Evolutionary conservation across 306 rosid species (phyloP), one percentile per base, ranked within the genome.

Genomic region (Glycine tomentella): DNA sequence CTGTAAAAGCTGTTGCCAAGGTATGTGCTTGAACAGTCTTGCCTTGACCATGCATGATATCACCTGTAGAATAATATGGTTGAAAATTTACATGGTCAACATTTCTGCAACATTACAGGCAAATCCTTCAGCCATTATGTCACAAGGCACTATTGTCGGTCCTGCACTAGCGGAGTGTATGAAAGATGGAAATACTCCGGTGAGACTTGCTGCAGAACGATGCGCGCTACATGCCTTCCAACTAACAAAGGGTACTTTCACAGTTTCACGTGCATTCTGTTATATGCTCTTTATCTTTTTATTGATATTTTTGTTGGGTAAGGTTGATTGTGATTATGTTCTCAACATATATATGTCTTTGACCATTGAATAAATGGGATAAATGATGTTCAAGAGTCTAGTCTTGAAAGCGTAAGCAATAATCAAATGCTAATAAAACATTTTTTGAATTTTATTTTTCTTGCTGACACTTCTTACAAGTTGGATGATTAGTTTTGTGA

Each of bases 141-240:
- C 89, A 62, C 87, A 88, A 36, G 68, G 87, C 48, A 71, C 87
- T 63, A 59, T 90, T 56, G 72, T 88, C 81, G 99, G 97, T 72
- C 97, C 97, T 48, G 91, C 97, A 12, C 86, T 95, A 46, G 94
- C 91, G 0, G 98, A 89, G 85, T 90, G 99, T 84, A 75, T 95
- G 82, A 95, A 92, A 79, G 99, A 95, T 63, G 90, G 92, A 81
- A 95, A 88, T 80, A 88, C 97, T 20, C 99, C 99, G 1, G 93
- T 90, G 69, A 92, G 97, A 87, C 93, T 93, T 61, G 98, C 99
- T 38, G 96, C 97, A 0, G 99, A 95, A 87, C 92, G 99, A 93
- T 95, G 97, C 56, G 87, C 88, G 74, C 65, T 95, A 79, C 98
- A 92, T 78, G 86, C 84, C 80, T 90, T 93, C 86, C 98, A 93